Evolutionary conservation across 306 rosid genomes (phyloP), one percentile per base, ranked within the genome.

Genomic region (Prinsepia uniflora): DNA sequence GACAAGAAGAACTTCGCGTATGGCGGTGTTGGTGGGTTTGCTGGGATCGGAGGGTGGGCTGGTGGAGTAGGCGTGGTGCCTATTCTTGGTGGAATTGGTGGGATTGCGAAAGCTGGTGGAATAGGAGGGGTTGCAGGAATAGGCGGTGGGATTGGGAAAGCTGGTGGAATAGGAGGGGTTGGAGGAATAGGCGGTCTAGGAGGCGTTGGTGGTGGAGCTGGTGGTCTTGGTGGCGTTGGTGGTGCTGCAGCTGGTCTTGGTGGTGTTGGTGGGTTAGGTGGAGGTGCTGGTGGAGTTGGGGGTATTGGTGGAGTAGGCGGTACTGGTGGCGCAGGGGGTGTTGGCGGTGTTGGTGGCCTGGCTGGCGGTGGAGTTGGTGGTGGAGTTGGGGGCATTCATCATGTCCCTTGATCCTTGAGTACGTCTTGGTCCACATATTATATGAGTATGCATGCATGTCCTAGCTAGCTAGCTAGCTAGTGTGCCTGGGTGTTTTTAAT

Each of bases 11-110:
- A 83, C 54, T 79, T 82, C 50, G 10, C 88, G 39, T 78, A 67
- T 20, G 97, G 96, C 4, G 86, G 84, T 10, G 74, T 79, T 12
- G 96, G 93, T 40, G 96, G 92, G 1, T 76, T 85, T 10, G 88
- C 86, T 4, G 81, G 83, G 20, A 44, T 79, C 46, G 84, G 87
- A 7, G 84, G 84, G 14, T 75, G 75, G 5, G 77, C 79, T 18
- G 84, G 81, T 30, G 72, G 66, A 4, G 75, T 80, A 3, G 76
- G 76, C 15, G 71, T 71, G 19, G 60, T 44, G 36, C 36, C 36
- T 30, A 30, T 30, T 30, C 36, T 44, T 18, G 82, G 74, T 1
- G 76, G 84, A 19, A 47, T 54, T 41, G 79, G 64, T 0, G 81
- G 86, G 22, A 52, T 83, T 57, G 62, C 40, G 24, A 57, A 75